Base-by-base conservation (phyloP, 2,329 filamentous ascomycete genomes). In the Fusarium sp. region DNA sequence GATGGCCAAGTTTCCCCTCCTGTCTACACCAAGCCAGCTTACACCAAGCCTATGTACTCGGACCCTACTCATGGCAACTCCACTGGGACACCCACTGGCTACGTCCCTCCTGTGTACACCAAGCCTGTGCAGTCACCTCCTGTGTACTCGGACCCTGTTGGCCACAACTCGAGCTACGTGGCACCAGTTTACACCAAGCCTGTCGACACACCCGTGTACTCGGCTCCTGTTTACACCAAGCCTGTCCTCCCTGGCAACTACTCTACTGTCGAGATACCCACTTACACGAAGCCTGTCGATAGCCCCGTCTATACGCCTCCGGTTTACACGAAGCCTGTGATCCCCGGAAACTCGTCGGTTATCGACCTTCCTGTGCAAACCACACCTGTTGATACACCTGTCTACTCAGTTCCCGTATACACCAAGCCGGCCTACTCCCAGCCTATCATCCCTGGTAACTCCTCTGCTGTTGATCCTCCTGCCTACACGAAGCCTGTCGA, bases 171-270 rank as follows among this genome's bases (percentile, higher is more conserved):
- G 11, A 48, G 39, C 54, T 15, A 49, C 20, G 33, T 37, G 15
- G 35, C 39, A 20, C 61, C 56, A 14, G 19, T 48, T 33, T 49
- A 65, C 40, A 68, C 66, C 5, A 68, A 62, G 23, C 55, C 60
- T 7, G 43, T 52, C 7, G 50, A 63, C 1, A 56, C 62, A n/a
- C 49, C 52, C 5, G 15, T 25, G 13, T 67, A 68, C 37, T 59
- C 65, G 17, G 57, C 41, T 17, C 65, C 66, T 4, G 49, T 40
- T 23, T 59, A 69, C 47, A 69, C 66, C 10, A 62, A 53, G 52
- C 44, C 62, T 41, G 40, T 33, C 15, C 11, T 37, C 3, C 20
- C 39, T 43, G 35, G 49, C 5, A 69, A 68, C 14, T 62, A 49
- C 23, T 59, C 59, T 17, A 33, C 46, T 19, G 23, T 41, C 15